Conservation (phyloP, 106 monocot species). For the Vanilla planifolia region DNA sequence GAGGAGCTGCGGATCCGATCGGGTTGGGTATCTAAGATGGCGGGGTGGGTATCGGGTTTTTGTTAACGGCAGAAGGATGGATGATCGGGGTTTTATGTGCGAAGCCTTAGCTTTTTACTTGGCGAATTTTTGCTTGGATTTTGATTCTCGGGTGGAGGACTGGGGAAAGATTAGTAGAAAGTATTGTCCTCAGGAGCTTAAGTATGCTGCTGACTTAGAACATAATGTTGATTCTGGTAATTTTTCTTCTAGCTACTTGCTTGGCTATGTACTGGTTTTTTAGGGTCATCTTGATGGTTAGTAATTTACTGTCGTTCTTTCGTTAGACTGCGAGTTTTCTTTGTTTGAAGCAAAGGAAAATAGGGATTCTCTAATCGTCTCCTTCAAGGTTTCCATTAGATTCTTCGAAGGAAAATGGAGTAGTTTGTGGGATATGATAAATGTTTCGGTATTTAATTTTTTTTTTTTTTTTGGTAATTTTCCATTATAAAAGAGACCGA, state of each 20-base stretch:
- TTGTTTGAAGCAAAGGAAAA: too few species aligned
- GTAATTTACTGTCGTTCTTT: too few species aligned
- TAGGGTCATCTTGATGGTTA: too few species aligned
- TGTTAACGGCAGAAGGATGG: slow-evolving; percentile 20
- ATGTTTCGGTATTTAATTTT: too few species aligned
- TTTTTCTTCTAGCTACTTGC: background rate
- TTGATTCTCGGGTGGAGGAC: slow-evolving; percentile 2
- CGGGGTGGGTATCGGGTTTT: slow-evolving; percentile 10
- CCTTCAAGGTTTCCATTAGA: too few species aligned
- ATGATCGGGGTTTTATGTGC: slow-evolving; percentile 29
- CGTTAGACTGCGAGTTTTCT: too few species aligned
- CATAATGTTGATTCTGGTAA: slow-evolving; percentile 9
- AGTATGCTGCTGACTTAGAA: background rate
- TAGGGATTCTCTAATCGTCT: too few species aligned
- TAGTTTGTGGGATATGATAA: background rate
- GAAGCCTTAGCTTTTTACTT: slow-evolving; percentile 23
- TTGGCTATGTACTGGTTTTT: background rate
- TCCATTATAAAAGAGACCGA: too few species aligned
- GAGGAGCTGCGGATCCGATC: slow-evolving; percentile 16
- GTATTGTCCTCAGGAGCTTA: slow-evolving; percentile 14
- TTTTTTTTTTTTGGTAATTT: too few species aligned
- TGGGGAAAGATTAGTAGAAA: slow-evolving; percentile 18
- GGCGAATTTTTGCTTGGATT: slow-evolving; percentile 18
- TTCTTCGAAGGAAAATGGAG: too few species aligned
- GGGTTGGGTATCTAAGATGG: slow-evolving; percentile 2